phyloP scores from a whole-genome alignment of 2,329 filamentous ascomycete species.

The Aspergillus sp. region DNA sequence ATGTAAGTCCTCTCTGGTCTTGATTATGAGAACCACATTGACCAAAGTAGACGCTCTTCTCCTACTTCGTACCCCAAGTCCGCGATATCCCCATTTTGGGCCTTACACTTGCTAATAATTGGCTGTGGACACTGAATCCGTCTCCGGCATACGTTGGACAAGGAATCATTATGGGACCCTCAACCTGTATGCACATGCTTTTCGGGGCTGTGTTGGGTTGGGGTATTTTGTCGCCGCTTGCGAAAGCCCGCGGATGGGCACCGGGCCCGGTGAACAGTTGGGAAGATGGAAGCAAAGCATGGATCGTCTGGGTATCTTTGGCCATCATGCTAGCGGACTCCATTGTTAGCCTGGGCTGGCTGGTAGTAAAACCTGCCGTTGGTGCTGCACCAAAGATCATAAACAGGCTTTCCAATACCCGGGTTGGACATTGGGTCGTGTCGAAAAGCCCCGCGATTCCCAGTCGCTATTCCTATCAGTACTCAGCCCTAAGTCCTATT shows the following conservation, averaged over 20 bases:
- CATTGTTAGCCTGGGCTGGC: conserved; percentile 79
- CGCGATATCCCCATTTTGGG: conserved; percentile 88
- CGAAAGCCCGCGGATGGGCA: conserved; percentile 84
- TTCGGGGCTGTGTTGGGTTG: conserved; percentile 86
- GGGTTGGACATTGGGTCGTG: conserved; percentile 27
- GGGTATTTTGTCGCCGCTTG: conserved; percentile 85
- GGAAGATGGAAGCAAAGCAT: conserved; percentile 91
- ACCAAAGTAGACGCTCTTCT: conserved; percentile 68
- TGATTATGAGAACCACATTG: conserved; percentile 1
- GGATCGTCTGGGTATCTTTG: conserved; percentile 96
- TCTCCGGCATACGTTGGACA: conserved; percentile 97
- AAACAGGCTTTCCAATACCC: conserved; percentile 28
- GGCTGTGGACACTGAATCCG: conserved; percentile 96
- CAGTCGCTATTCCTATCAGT: conserved; percentile 26
- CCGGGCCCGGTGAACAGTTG: conserved; percentile 83
- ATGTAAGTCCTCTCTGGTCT: conserved; percentile 39
- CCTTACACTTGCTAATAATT: conserved; percentile 67
- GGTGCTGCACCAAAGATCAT: conserved; percentile 43
- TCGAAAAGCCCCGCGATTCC: conserved; percentile 19
- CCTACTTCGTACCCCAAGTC: conserved; percentile 85
- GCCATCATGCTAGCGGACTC: conserved; percentile 97
- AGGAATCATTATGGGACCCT: conserved; percentile 97
- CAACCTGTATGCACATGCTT: conserved; percentile 94
- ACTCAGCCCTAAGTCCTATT: conserved; percentile 29
- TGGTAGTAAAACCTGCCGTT: conserved; percentile 65